Evolutionary conservation across 371 early-diverging fungal species (phyloP), one percentile per base, ranked within the genome.

Genomic region (Saksenaea oblongispora): DNA sequence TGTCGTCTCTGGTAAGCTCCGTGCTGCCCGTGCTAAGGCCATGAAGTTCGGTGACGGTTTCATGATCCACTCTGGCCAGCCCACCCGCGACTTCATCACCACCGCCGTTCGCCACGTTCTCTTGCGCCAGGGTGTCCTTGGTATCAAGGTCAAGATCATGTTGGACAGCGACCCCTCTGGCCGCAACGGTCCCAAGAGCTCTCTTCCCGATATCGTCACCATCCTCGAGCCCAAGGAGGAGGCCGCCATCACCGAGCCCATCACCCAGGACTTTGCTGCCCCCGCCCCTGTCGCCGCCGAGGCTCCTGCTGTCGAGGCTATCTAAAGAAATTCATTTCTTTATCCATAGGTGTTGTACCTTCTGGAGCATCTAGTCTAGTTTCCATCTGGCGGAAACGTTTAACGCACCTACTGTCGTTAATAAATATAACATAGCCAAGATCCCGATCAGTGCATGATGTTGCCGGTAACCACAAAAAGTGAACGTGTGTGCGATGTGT

Each of bases 131-230:
- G 99, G 98, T 89, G 98, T 99, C 61, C 88, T 99, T 64, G 99
- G 99, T 83, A 93, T 99, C 86, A 97, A 98, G 90, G 99, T 99
- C 80, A 95, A 96, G 90, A 99, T 99, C 80, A 99, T 99, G 98
- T 87, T 95, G 66, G 96, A 93, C 71, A 87, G 87, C 76, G 99
- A 99, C 84, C 97, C 98, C 58, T 88, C 88, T 67, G 99, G 99
- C 73, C 93, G 92, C 76, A 74, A 82, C 60, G 99, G 99, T 62
- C 98, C 99, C 81, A 93, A 91, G 89, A 91, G 87, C 76, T 88
- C 96, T 68, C 90, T 99, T 56, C 97, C 98, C 73, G 99, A 98
- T 82, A 86, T 90, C 69, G 95, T 98, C 76, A 97, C 90, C 84
- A 95, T 99, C 83, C 85, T 95, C 22, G 89, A 92, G 75, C 93